Percentiles rank a stretch among this genome's conserved stretches.
Conservation (phyloP, 2,329 filamentous ascomycete genomes). For the Epichloe baconii region DNA sequence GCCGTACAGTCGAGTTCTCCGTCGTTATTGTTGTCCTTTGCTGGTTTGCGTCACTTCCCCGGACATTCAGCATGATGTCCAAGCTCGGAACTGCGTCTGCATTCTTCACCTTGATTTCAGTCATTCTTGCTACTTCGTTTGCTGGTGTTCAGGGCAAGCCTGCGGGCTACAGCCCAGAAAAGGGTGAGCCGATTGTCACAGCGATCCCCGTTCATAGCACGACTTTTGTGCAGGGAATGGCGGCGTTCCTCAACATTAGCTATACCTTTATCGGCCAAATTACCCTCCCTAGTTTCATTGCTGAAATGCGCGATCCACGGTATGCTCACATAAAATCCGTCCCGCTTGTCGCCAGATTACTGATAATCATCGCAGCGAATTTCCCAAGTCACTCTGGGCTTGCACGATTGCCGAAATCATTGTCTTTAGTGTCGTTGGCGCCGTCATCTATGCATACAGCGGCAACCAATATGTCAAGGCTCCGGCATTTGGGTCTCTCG, state of each 20-base stretch:
- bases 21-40: constrained; percentile 63
- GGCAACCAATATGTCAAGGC: constrained; percentile 81
- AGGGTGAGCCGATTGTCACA: constrained; percentile 54
- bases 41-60: constrained; percentile 67
- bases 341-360: not conserved
- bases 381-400: constrained; percentile 83
- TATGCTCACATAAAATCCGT: constrained; percentile 11
- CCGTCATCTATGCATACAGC: constrained; percentile 73
- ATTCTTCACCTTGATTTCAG: constrained; percentile 80
- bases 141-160: constrained; percentile 64
- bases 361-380: constrained; percentile 46
- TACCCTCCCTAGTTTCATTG: constrained; percentile 86
- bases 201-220: constrained; percentile 56
- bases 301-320: constrained; percentile 67
- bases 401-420: constrained; percentile 82
- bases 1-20: constrained; percentile 70
- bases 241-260: constrained; percentile 86
- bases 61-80: constrained; percentile 71
- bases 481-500: constrained; percentile 75
- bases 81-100: constrained; percentile 70
- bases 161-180: constrained; percentile 44
- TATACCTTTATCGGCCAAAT: constrained; percentile 97
- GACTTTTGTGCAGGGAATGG: constrained; percentile 70
- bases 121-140: constrained; percentile 73
- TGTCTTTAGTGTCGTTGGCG: constrained; percentile 71